Base-by-base conservation (phyloP, 2,329 filamentous ascomycete species). In the Thermoascus crustaceus region DNA sequence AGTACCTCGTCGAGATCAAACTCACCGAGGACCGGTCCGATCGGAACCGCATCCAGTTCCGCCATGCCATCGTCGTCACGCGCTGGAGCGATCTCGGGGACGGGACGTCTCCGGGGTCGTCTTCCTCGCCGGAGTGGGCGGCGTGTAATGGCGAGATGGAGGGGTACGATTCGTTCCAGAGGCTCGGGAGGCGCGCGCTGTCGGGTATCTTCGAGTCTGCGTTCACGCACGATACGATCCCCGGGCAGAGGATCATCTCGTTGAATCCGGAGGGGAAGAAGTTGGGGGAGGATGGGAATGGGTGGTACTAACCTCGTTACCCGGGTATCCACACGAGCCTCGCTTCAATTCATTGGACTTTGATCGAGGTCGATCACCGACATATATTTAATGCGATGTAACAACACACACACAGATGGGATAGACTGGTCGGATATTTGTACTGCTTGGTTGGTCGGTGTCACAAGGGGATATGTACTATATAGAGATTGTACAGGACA, bases 221-320 rank as follows among this genome's bases (percentile, higher is more conserved):
- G 10, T 68, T 72, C 41, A 72, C 68, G 8, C 68, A 69, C 21
- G 67, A 71, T 39, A 62, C 61, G 3, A 64, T 78, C 30, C 76
- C 75, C 0, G 72, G 73, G 0, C 72, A 77, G 53, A 63, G 73
- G 23, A 64, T 80, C 34, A 38, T 78, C 30, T 73, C 67, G 23
- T 57, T 78, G 57, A 79, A 80, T 55, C 76, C 75, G 2, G 67
- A 67, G 37, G 67, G 66, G 21, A 63, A 69, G 43, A 72, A 67
- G 42, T 51, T 63, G 13, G 73, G 73, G 0, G 75, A 79, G 47
- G 65, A 71, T 19, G 72, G 71, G 1, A 59, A 73, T 49, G 62
- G 64, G 37, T 80, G 76, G 76, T 79, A 78, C 55, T 78, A 52
- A 64, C n/a, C n/a, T n/a, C n/a, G n/a, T n/a, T n/a, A n/a, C n/a